Conservation (phyloP, 2,329 filamentous ascomycete genomes). For the Talaromyces sp. region DNA sequence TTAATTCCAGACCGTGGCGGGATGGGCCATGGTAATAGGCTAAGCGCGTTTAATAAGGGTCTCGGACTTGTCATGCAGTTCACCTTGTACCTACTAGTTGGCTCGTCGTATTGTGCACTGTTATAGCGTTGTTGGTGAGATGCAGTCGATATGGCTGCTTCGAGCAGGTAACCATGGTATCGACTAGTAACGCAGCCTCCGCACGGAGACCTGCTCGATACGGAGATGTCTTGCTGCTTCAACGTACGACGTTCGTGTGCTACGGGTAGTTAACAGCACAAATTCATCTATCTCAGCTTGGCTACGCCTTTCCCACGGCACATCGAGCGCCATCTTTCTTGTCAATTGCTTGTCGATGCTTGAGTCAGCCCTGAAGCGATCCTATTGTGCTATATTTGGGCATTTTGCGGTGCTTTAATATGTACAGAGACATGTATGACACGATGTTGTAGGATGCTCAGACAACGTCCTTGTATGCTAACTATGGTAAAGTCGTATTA, state of each 20-base stretch:
- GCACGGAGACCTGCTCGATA: neutral
- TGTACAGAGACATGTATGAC: neutral
- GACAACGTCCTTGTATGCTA: too few species aligned
- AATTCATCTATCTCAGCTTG: neutral
- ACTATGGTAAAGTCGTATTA: neutral
- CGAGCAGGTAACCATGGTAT: neutral
- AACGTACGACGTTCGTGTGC: too few species aligned
- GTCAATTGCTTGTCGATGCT: constrained; percentile 5
- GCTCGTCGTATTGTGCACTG: neutral
- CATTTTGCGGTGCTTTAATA: neutral
- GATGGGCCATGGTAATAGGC: neutral
- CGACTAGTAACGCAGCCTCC: neutral
- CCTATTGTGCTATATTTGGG: neutral
- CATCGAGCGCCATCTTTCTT: neutral
- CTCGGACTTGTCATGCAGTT: neutral
- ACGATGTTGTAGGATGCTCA: too few species aligned
- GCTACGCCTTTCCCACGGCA: neutral
- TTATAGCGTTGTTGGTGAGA: neutral
- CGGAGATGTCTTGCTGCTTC: neutral
- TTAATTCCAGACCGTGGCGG: neutral
- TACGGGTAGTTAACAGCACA: neutral
- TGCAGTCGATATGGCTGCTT: neutral
- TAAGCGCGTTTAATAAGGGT: neutral
- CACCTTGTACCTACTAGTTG: neutral
- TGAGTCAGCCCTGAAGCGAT: neutral